These are phyloP conservation scores for Fusarium sublunatum DNA, from an alignment of 2,329 filamentous ascomycete species.

Conservation along the genomic window DNA sequence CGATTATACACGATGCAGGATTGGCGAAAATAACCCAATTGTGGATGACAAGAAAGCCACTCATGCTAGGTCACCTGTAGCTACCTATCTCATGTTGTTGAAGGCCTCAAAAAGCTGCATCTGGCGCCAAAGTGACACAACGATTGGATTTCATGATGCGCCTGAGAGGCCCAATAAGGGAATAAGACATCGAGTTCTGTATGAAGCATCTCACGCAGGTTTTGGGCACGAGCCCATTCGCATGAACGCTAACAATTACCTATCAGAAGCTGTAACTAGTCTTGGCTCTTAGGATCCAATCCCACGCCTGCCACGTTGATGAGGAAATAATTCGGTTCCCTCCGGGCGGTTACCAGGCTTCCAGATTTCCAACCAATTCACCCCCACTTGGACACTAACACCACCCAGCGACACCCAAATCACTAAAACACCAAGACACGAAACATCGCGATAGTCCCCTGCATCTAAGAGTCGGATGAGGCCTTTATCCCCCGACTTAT, in stretches of 20 bases:
- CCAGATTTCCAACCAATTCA: conserved; percentile 17
- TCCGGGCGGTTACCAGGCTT: conserved; percentile 35
- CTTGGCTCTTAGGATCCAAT: conserved; percentile 13
- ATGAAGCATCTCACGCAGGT: conserved; percentile 21
- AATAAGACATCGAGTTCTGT: conserved; percentile 3
- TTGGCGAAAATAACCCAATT: conserved; percentile 23
- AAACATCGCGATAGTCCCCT: conserved; percentile 35
- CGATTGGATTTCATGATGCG: conserved; percentile 35
- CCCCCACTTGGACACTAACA: conserved; percentile 25
- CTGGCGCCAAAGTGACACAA: conserved; percentile 16
- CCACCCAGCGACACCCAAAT: conserved; percentile 19
- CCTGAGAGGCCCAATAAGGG: conserved; percentile 20
- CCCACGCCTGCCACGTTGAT: conserved; percentile 33
- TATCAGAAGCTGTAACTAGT: conserved; percentile 15
- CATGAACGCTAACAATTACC: conserved; percentile 20
- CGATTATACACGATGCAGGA: conserved; percentile 32
- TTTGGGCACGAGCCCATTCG: conserved; percentile 13
- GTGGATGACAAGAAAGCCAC: conserved; percentile 4
- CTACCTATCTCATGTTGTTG: conserved; percentile 1
- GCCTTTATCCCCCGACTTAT: conserved; percentile 13
- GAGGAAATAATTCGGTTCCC: conserved; percentile 36
- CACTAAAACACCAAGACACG: conserved; percentile 39
- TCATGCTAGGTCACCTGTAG: not conserved
- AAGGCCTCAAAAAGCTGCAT: conserved; percentile 11
- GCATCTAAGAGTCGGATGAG: conserved; percentile 13